Evolutionary conservation across 2,329 filamentous ascomycete genomes (phyloP).

Genomic region (Penicillium sp.): DNA sequence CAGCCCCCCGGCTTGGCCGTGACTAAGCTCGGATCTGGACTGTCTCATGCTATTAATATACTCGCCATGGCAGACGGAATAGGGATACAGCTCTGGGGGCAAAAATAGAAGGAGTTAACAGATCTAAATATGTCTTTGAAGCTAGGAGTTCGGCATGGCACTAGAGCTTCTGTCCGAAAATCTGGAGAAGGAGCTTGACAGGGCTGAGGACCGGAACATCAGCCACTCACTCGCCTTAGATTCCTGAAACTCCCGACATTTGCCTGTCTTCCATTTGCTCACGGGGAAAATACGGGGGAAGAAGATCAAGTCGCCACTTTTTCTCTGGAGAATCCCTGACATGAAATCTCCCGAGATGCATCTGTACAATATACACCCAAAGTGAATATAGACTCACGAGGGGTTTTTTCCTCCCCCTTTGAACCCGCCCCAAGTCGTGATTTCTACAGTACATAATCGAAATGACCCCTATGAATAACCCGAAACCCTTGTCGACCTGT

Average conservation of each 20-base stretch:
- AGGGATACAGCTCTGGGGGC: no score
- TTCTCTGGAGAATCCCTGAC: conserved; percentile 20
- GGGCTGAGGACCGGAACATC: conserved; percentile 25
- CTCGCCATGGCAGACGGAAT: background rate
- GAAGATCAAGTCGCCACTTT: conserved; percentile 25
- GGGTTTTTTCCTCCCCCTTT: background rate
- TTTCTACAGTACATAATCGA: conserved; percentile 10
- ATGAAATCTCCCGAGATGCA: conserved; percentile 4
- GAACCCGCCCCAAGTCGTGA: background rate
- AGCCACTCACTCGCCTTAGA: conserved; percentile 21
- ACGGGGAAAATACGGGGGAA: conserved; percentile 24
- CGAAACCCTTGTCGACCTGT: conserved; percentile 12
- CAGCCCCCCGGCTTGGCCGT: conserved; percentile 7
- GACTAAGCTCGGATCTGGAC: conserved; percentile 11
- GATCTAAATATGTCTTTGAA: background rate
- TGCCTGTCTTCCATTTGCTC: conserved; percentile 25
- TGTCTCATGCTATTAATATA: conserved; percentile 20
- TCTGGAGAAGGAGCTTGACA: conserved; percentile 17
- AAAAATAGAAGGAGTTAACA: background rate
- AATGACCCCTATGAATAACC: conserved; percentile 10
- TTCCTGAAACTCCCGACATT: conserved; percentile 38
- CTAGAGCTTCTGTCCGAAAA: conserved; percentile 2
- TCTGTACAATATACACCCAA: background rate
- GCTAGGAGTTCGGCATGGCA: background rate
- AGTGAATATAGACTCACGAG: background rate